Evolutionary conservation across 2,329 filamentous ascomycete genomes (phyloP).

Genomic region (Cordyceps tenuipes): DNA sequence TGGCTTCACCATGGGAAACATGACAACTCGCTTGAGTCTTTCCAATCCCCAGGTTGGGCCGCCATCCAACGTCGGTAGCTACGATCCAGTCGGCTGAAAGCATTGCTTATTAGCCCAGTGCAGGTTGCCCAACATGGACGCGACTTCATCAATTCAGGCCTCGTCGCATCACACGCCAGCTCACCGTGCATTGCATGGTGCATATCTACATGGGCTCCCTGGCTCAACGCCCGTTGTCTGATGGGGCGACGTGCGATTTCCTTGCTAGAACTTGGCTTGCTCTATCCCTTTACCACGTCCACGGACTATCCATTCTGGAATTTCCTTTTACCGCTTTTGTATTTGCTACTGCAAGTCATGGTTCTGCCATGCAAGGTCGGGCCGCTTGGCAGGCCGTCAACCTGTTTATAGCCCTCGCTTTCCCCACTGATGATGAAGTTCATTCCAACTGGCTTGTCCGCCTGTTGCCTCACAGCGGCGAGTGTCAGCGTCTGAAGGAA

Average conservation of each 20-base stretch:
- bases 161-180: neutral
- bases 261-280: neutral
- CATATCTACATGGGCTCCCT: neutral
- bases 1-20: neutral
- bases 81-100: neutral
- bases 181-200: slow-evolving; percentile 1
- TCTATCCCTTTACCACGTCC: neutral
- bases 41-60: neutral
- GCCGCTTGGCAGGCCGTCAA: neutral
- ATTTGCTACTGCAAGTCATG: neutral
- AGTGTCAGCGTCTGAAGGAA: no score
- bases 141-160: neutral
- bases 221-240: neutral
- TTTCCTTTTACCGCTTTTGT: neutral
- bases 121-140: neutral
- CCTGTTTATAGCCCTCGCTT: neutral
- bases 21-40: neutral
- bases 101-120: neutral
- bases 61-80: neutral
- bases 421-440: neutral
- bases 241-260: neutral
- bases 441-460: neutral
- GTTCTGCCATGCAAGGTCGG: neutral
- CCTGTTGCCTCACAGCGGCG: no score
- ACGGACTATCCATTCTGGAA: no score